Conservation (phyloP, 345 rosid genomes). For the Salix caprea region DNA sequence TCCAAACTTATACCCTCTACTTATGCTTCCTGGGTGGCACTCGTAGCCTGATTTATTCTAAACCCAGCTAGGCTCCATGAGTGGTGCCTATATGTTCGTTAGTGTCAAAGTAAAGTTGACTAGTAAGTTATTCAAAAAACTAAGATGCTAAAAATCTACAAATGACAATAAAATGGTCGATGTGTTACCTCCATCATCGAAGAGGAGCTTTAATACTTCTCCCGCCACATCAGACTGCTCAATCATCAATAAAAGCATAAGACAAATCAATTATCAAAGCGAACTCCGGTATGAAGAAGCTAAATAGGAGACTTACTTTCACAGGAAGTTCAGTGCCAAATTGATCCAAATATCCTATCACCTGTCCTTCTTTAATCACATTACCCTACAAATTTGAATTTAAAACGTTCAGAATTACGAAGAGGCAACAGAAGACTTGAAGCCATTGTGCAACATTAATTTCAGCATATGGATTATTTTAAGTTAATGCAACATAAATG, state of each 20-base stretch:
- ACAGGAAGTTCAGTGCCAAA: conserved; percentile 76
- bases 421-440: not conserved
- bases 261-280: not conserved
- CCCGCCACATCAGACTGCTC: conserved; percentile 91
- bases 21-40: not conserved
- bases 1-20: not conserved
- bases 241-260: conserved; percentile 14
- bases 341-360: conserved; percentile 80
- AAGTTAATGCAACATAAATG: not conserved
- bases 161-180: not conserved
- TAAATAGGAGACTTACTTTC: conserved; percentile 47
- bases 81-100: not conserved
- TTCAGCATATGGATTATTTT: not conserved
- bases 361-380: conserved; percentile 75
- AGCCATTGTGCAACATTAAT: not conserved
- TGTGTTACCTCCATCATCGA: conserved; percentile 74
- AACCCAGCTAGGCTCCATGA: not conserved
- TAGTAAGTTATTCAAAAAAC: not conserved
- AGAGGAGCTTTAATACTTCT: conserved; percentile 76
- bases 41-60: not conserved
- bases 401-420: not conserved
- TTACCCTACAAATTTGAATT: conserved; percentile 56
- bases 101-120: not conserved
- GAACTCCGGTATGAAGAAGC: conserved; percentile 3
- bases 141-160: not conserved